Base-by-base conservation (phyloP, 2,329 filamentous ascomycete species). In the Plenodomus biglobosus region DNA sequence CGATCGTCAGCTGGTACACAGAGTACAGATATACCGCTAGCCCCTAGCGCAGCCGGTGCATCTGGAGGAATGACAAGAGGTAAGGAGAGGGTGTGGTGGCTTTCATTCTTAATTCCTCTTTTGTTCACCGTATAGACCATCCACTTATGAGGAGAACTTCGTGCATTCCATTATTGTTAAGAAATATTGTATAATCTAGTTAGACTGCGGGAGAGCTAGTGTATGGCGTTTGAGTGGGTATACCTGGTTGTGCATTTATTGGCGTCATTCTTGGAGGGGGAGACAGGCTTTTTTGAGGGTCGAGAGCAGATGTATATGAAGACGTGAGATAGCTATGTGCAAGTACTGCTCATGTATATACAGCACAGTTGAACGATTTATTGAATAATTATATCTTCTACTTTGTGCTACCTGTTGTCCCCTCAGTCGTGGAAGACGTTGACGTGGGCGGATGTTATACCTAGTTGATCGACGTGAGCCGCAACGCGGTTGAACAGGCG, bases 61-160 rank as follows among this genome's bases (percentile, higher is more conserved):
- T 47, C 52, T 5, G 49, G 38, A 4, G 34, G 38, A 8, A 5
- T 56, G 10, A 43, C 42, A 16, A 19, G 40, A 21, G 46, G 42
- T 1, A 64, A 61, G 18, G 65, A 68, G 42, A 53, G 42, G 38
- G 66, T 69, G 0, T 70, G 67, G 66, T 70, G 67, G 67, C 35
- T 69, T 8, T 45, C 57, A 1, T 66, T 69, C 38, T 38, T 68
- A 4, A 21, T 62, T 8, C 56, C 58, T 18, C 20, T 59, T 1
- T 8, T 66, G 7, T 30, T 61, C 2, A 24, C 45, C 16, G 8
- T 54, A n/a, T 63, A n/a, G 50, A 10, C 13, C 34, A 8, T 6
- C 13, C 24, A 35, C 46, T 50, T 44, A 51, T 20, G 42, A 52
- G n/a, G n/a, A n/a, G n/a, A n/a, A n/a, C n/a, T n/a, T n/a, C n/a